These are phyloP conservation scores for Monosporozyma aerobia DNA, from an alignment of 805 yeast genomes.

Conservation along the genomic window DNA sequence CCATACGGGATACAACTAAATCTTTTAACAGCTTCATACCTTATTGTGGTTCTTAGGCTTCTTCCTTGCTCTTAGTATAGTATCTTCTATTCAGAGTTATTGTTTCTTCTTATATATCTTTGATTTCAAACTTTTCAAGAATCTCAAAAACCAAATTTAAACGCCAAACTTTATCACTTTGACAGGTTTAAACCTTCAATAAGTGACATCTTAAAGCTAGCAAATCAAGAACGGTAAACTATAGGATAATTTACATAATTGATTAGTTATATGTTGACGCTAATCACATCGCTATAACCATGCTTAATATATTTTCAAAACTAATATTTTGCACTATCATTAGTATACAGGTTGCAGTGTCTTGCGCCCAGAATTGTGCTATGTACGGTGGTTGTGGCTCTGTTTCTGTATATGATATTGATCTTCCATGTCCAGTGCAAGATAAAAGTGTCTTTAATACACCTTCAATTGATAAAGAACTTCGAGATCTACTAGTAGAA, in stretches of 20 bases:
- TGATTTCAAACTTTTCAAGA: background rate
- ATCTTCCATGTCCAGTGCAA: constrained; percentile 68
- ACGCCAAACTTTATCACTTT: background rate
- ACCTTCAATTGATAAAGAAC: constrained; percentile 29
- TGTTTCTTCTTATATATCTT: background rate
- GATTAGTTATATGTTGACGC: background rate
- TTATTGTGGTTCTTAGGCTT: background rate
- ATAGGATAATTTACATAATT: background rate
- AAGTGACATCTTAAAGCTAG: background rate
- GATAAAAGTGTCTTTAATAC: constrained; percentile 39
- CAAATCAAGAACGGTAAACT: background rate
- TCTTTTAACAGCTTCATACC: constrained; percentile 23
- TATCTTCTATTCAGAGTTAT: background rate
- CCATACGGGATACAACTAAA: constrained; percentile 21
- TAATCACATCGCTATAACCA: background rate
- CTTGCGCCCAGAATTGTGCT: constrained; percentile 22
- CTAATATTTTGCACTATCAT: background rate
- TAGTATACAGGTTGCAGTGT: background rate
- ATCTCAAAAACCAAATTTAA: background rate
- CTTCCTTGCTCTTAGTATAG: background rate
- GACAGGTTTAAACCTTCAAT: background rate
- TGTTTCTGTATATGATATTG: constrained; percentile 65
- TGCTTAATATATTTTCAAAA: background rate
- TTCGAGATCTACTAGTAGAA: constrained; percentile 38
- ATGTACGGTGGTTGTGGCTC: constrained; percentile 59